Base-by-base conservation (phyloP, 2,329 filamentous ascomycete genomes). In the Aspergillus quadricinctus region DNA sequence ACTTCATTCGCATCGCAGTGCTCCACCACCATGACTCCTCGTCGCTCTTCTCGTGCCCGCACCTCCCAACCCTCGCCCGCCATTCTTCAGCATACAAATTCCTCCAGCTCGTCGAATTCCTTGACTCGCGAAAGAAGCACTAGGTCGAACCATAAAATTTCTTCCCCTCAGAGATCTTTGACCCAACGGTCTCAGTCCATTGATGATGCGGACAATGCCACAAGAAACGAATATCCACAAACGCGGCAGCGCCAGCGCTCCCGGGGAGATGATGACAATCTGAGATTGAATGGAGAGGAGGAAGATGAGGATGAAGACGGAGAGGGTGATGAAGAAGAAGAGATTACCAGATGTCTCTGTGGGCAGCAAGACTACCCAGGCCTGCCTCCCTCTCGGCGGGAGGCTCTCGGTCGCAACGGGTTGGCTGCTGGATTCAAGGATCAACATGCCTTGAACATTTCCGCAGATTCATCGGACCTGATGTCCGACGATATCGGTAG, bases 311-410 rank as follows among this genome's bases (percentile, higher is more conserved):
- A 91, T 55, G 82, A 88, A 19, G 82, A 82, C 49, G 76, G 80
- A 37, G 81, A 82, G 50, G 89, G 90, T 57, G 83, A 80, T 28
- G 89, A 89, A 69, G 91, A 97, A 72, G 92, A 97, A 69, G 94
- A 97, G 78, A 86, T 94, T 55, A 96, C 96, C 69, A 87, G 94
- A 64, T 99, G 94, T 77, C 88, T 99, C 62, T 99, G 94, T 76
- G 92, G 92, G 65, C 87, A 89, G 66, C 91, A 95, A 69, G 94
- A 99, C 56, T 97, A 97, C 76, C 94, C 94, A 23, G 94, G 94
- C 53, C 89, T 82, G 58, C 83, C 83, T 54, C 77, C 75, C 56
- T 75, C 87, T 66, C 83, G 88, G 57, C 83, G 83, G 59, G 72
- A 71, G 67, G 74, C 75, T 69, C 69, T 73, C 55, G 81, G 83